Base-by-base conservation (phyloP, 495 filamentous ascomycete genomes). In the Talaromyces nanjingensis region DNA sequence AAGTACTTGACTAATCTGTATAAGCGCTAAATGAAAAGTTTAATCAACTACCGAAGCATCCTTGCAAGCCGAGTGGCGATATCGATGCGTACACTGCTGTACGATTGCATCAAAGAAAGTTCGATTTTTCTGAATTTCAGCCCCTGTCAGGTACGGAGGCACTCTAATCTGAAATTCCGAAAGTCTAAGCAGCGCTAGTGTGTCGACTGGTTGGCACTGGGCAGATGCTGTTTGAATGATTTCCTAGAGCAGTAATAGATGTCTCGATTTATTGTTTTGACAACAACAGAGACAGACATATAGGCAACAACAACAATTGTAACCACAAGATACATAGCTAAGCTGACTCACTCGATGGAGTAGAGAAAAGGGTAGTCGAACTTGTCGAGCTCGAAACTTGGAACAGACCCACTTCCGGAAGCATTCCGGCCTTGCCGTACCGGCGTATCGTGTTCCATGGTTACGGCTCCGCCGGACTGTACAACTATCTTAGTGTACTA, bases 181-280 rank as follows among this genome's bases (percentile, higher is more conserved):
- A 24, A 56, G 53, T 56, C 9, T 56, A 56, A 56, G 53, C 53
- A 14, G 11, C 53, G 53, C 53, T 56, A 56, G 53, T 49, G 16
- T 42, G 14, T 6, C 12, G 37, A 42, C 37, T 42, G 37, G 16
- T 16, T 42, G 37, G 14, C n/a, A n/a, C n/a, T n/a, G n/a, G n/a
- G n/a, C 12, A 16, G 37, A 16, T 14, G 14, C 37, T 9, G 37
- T 42, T 42, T 42, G 37, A 42, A 14, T 42, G 37, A 14, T 16
- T 42, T 42, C 37, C 37, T 42, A 42, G 37, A 16, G 37, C 12
- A 9, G 14, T 4, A 42, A 42, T 12, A 31, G 9, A 37, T 37
- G 33, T 37, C 33, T 11, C 33, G 4, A 37, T 12, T 11, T 9
- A 12, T 37, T 11, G 11, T 37, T 37, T 12, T 37, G 8, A 37